Base-by-base conservation (phyloP, 2,329 filamentous ascomycete species). In the Pyricularia pennisetigena region DNA sequence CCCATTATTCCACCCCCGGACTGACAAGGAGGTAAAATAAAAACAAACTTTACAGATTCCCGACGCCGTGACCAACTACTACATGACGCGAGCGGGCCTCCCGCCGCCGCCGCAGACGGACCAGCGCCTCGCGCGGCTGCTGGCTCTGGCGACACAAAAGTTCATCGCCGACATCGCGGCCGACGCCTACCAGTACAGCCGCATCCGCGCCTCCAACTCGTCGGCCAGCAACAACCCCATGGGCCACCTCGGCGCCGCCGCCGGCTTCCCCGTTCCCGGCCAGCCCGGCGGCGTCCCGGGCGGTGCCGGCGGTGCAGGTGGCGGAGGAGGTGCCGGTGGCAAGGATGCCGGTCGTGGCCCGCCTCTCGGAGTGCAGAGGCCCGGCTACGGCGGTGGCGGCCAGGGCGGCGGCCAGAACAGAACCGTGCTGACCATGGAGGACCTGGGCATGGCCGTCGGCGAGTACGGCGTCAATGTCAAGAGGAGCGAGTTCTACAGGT, bases 401-500 rank as follows among this genome's bases (percentile, higher is more conserved):
- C 92, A 93, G 74, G 93, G 94, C 30, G 92, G 92, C 1, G 91
- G 89, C 68, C 92, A 96, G 81, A 97, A 96, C 71, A 86, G 93
- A 71, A 97, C 95, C 23, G 94, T 99, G 68, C 83, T 99, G 70
- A 98, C 95, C 0, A 98, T 99, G 95, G 95, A 99, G 80, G 95
- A 99, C 78, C 79, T 99, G 74, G 95, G 95, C 20, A 98, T 98
- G 93, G 95, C 95, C 0, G 94, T 98, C 32, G 92, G 92, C 35
- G 95, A 99, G 82, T 99, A 98, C 77, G 95, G 95, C 1, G 93
- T 99, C 67, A 99, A 97, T 76, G 91, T 98, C 67, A 98, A 97
- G 87, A 86, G 95, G 71, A 94, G 94, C 75, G 95, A 99, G 81
- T 99, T 98, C 77, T 99, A 99, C 78, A 86, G 94, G 74, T 97